A percentile compares a stretch with the other conserved stretches of the same genome.
Conservation (phyloP, 371 early-diverging fungal genomes). For the Syncephalastrum racemosum region DNA sequence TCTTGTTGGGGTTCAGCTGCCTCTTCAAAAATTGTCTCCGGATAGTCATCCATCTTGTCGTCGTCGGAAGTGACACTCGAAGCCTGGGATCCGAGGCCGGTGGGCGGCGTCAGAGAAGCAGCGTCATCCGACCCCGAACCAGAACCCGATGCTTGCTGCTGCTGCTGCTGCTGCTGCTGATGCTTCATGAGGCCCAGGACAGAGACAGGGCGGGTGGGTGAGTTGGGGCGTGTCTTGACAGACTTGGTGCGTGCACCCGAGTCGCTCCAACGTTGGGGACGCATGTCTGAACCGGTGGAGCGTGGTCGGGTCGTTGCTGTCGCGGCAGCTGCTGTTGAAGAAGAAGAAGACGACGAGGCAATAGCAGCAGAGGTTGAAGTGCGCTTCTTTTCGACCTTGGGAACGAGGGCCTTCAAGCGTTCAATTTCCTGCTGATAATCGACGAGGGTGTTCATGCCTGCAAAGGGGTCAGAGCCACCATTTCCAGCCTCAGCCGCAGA, state of each 20-base stretch:
- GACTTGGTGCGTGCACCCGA: constrained; percentile 6
- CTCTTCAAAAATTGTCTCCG: neutral
- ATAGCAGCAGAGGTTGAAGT: constrained; percentile 7
- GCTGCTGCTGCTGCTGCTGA: constrained; percentile 1
- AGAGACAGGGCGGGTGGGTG: too few relatives aligned
- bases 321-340: neutral
- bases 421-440: constrained; percentile 49
- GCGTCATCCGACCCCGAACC: constrained; percentile 11
- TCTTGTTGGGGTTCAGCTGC: constrained; percentile 3
- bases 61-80: constrained; percentile 7
- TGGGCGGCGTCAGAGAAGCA: neutral
- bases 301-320: constrained; percentile 4
- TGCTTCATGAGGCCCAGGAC: neutral
- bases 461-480: constrained; percentile 35
- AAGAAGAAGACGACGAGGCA: neutral
- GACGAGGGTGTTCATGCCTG: constrained; percentile 46
- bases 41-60: constrained; percentile 1
- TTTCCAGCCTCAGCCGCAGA: neutral
- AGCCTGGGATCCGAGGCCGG: constrained; percentile 8
- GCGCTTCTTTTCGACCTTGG: constrained; percentile 34
- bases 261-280: constrained; percentile 14
- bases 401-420: constrained; percentile 43
- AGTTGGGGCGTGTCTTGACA: neutral
- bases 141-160: constrained; percentile 18
- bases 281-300: constrained; percentile 14